Base-by-base conservation (phyloP, 768 basidiomycete species). In the Galerina sulciceps region DNA sequence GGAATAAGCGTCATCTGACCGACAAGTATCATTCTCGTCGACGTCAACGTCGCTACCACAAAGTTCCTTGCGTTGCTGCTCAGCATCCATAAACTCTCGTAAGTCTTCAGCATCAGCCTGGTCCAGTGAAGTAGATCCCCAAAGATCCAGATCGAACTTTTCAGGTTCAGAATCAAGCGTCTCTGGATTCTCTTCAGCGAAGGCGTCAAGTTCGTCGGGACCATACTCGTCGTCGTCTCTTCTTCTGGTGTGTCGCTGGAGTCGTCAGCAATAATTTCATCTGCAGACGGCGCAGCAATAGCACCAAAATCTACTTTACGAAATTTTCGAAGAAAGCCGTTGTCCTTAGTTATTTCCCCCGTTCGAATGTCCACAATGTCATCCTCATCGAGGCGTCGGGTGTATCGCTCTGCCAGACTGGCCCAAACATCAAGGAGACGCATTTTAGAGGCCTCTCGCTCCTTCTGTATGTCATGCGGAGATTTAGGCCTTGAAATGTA, bases 341-440 rank as follows among this genome's bases (percentile, higher is more conserved):
- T 83, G 69, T 93, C 89, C 65, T 83, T 85, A 57, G 90, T 75
- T 41, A 93, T 77, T 59, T 81, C 70, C 10, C 79, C 82, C 10
- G 84, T 85, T 54, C 77, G 74, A 2, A 94, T 74, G 66, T 93
- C 88, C 34, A 93, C 78, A 45, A 93, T 87, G 69, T 94, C 91
- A 70, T 93, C 91, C 66, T 93, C 87, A 63, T 90, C 89, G 38
- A 91, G 73, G 43, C 81, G 79, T 50, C 83, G 80, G 35, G 82
- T 79, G 67, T 92, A 89, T 22, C 89, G 82, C 47, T 88, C 84
- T 3, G 83, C 90, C 3, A 93, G 82, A 51, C 83, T 78, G 23
- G 82, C 77, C 91, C 91, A 92, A 13, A 83, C 75, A 63, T 83
- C 80, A 20, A 85, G 73, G 37, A 92, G 75, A 2, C 87, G 85